Conservation (phyloP, 1,284 basidiomycete species). For the Leucoagaricus sp. region DNA sequence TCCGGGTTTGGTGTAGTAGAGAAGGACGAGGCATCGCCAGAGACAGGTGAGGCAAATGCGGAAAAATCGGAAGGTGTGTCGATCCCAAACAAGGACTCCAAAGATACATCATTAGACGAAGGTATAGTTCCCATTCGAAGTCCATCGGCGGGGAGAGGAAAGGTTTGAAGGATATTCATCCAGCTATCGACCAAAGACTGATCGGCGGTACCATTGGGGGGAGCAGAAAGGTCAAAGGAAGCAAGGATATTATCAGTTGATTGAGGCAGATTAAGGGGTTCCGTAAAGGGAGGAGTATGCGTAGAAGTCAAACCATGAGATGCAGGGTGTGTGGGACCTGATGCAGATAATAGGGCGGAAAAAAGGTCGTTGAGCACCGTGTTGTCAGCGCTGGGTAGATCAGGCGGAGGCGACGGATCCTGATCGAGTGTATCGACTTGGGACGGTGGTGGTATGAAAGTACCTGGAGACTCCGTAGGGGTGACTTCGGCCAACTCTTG, state of each 20-base stretch:
- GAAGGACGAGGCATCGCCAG: conserved; percentile 5
- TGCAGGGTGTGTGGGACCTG: not conserved
- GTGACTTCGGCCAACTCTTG: not conserved
- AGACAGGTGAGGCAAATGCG: conserved; percentile 2
- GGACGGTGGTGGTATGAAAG: not conserved
- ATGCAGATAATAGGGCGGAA: conserved; percentile 33
- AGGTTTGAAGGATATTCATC: conserved; percentile 49
- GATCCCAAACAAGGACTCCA: conserved; percentile 4
- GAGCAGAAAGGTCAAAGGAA: not conserved
- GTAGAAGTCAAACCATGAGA: not conserved
- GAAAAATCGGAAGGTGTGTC: not conserved
- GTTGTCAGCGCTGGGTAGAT: not conserved
- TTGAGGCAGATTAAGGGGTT: not conserved
- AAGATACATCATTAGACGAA: not conserved
- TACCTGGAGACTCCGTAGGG: not conserved
- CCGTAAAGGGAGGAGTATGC: not conserved
- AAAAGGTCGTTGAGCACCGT: conserved; percentile 40
- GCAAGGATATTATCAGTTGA: conserved; percentile 2
- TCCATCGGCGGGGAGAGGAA: conserved; percentile 17
- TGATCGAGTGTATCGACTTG: not conserved
- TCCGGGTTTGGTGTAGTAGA: conserved; percentile 10
- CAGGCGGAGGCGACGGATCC: not conserved
- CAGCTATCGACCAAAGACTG: conserved; percentile 48
- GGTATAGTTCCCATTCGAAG: no score
- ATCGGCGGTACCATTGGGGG: conserved; percentile 29